Evolutionary conservation across 257 asterid species (phyloP), one percentile per base, ranked within the genome.

Genomic region (Salvia hispanica): DNA sequence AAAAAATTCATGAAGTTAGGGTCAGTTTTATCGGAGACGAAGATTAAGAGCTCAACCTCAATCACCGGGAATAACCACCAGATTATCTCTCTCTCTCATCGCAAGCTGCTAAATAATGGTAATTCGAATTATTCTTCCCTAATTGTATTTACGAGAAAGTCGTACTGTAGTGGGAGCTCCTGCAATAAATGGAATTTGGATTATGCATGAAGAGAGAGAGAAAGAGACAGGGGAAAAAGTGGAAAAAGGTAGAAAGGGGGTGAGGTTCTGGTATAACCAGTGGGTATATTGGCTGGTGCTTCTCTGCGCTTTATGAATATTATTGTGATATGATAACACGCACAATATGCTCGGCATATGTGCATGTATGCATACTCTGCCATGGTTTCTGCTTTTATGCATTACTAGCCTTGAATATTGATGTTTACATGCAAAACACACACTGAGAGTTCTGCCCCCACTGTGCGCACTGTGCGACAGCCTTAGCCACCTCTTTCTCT

Each of bases 51-150:
- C 62, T 16, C 64, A 58, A 42, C 7, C 62, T 16, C 64, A 58
- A 42, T 5, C 36, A n/a, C 40, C 10, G 43, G 44, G 74, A 39
- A 63, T 56, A 63, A 63, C 52, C 70, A 13, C 52, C 70, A 13
- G 18, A 40, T 54, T 51, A 48, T 40, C 52, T 50, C 67, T 9
- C 28, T 39, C 34, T 25, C 71, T 33, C 74, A 74, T 56, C 86
- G 89, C 36, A 83, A 76, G 83, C 86, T 83, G 71, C 82, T 80
- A 34, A 57, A 8, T 52, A 56, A 43, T 53, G 86, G 88, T 83
- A 76, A 63, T 50, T 58, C 0, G 18, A 5, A 33, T 47, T 48
- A 25, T 36, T 5, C 62, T n/a, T 58, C 47, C 48, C 53, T 11
- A 42, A 15, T 28, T 10, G n/a, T 1, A 11, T 45, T 3, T 0